These are phyloP conservation scores for Lentinula guzmanii DNA, from an alignment of 768 basidiomycete genomes.

Conservation along the genomic window DNA sequence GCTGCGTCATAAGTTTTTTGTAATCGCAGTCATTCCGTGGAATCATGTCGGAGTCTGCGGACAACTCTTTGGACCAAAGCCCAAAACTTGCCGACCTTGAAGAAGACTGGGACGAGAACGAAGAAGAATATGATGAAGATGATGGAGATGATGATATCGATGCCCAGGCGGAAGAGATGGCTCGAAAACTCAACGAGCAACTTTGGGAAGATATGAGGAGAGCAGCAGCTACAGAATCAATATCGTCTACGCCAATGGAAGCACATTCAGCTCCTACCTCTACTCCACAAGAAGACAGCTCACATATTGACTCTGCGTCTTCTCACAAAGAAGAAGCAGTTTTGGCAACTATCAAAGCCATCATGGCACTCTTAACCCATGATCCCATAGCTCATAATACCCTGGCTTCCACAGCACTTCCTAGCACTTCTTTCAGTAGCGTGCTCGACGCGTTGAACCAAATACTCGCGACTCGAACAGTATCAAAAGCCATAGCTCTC, in stretches of 20 bases:
- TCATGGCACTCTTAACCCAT: conserved; percentile 50
- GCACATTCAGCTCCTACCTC: background rate
- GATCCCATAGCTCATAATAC: conserved; percentile 51
- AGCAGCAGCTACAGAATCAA: conserved; percentile 37
- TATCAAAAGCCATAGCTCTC: conserved; percentile 49
- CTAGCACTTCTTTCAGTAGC: conserved; percentile 38
- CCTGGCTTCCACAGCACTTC: conserved; percentile 46
- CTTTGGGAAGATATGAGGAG: conserved; percentile 73
- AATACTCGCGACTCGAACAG: conserved; percentile 37
- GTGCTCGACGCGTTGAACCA: conserved; percentile 52
- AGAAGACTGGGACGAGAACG: conserved; percentile 35
- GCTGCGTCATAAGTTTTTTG: background rate
- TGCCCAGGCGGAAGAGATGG: conserved; percentile 71
- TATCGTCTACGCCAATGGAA: background rate
- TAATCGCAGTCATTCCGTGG: background rate
- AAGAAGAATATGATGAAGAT: conserved; percentile 29
- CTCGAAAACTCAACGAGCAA: conserved; percentile 67
- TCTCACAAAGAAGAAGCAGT: conserved; percentile 51
- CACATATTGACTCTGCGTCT: conserved; percentile 6
- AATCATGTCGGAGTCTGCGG: background rate
- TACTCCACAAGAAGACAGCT: conserved; percentile 14
- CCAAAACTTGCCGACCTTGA: background rate
- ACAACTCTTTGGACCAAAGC: background rate
- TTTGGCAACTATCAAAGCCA: conserved; percentile 57
- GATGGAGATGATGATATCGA: conserved; percentile 33